These are phyloP conservation scores for Candida nanaspora DNA, from an alignment of 805 yeast species.

Conservation along the genomic window DNA sequence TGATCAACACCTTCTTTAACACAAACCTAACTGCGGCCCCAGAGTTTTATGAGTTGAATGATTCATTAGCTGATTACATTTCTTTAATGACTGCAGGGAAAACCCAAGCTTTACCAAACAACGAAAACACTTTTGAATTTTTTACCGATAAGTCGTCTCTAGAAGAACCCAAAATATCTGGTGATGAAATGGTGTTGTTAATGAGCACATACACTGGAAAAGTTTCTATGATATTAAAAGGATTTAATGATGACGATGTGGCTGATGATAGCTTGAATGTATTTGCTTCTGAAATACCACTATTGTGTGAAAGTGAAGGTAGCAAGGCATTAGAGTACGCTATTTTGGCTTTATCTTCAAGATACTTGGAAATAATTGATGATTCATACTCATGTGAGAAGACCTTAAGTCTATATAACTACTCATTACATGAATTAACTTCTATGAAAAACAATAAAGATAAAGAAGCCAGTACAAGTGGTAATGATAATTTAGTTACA, in stretches of 20 bases:
- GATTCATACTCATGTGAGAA: conserved; percentile 15
- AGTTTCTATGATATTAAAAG: conserved; percentile 24
- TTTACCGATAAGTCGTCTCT: conserved; percentile 18
- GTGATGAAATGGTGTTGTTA: conserved; percentile 27
- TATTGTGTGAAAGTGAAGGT: conserved; percentile 28
- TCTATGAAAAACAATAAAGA: conserved; percentile 26
- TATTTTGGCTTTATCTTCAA: conserved; percentile 21
- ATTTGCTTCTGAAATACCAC: conserved; percentile 26
- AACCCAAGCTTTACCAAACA: conserved; percentile 12
- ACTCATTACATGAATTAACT: conserved; percentile 24
- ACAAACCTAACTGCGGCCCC: not conserved
- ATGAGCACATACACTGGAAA: conserved; percentile 29
- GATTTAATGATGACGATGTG: conserved; percentile 1
- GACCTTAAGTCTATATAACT: conserved; percentile 21
- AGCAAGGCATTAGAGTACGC: conserved; percentile 21
- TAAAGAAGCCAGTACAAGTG: conserved; percentile 12
- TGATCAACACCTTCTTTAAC: not conserved
- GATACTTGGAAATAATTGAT: conserved; percentile 18
- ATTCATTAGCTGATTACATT: conserved; percentile 31
- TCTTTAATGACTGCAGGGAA: conserved; percentile 22
- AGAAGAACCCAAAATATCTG: conserved; percentile 14
- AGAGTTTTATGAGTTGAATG: conserved; percentile 22
- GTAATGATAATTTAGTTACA: conserved; percentile 10
- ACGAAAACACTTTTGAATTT: conserved; percentile 18
- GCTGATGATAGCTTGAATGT: conserved; percentile 11